phyloP scores from a whole-genome alignment of 108 stramenopile genomes.

The Skeletonema grethae region DNA sequence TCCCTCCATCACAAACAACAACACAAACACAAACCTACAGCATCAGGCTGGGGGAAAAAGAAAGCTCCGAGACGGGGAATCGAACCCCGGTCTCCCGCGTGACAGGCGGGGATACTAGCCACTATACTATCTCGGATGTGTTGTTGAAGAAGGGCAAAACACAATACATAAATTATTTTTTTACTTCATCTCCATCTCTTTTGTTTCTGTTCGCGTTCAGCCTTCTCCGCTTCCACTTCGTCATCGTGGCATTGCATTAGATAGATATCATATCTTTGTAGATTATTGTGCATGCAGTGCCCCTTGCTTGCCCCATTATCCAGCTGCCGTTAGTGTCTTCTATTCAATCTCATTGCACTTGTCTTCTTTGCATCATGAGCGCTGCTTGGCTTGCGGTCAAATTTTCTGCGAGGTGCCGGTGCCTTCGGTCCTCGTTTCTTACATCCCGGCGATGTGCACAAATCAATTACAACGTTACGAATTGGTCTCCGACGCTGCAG shows the following conservation, averaged over 20 bases:
- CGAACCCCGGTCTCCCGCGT: constrained; percentile 96
- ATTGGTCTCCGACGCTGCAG: background rate
- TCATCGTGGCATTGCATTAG: no score
- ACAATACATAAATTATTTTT: no score
- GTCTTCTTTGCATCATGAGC: background rate
- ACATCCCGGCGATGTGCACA: background rate
- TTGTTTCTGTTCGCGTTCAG: no score
- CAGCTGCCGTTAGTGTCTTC: no score
- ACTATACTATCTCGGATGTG: constrained; percentile 89
- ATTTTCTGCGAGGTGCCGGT: background rate
- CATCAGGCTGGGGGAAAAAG: no score
- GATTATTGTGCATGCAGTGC: no score
- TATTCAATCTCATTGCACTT: background rate
- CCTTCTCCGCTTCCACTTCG: no score
- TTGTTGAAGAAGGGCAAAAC: background rate
- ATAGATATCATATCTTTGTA: no score
- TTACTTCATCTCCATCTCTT: no score
- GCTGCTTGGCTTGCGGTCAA: background rate
- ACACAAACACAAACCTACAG: no score
- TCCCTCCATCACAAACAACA: no score
- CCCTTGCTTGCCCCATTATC: no score
- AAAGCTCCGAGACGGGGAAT: constrained; percentile 84
- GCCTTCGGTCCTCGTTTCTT: background rate
- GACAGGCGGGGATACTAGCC: constrained; percentile 98
- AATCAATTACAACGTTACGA: background rate